Evolutionary conservation across 2,329 filamentous ascomycete genomes (phyloP).

Genomic region (Verticillium nonalfalfae): DNA sequence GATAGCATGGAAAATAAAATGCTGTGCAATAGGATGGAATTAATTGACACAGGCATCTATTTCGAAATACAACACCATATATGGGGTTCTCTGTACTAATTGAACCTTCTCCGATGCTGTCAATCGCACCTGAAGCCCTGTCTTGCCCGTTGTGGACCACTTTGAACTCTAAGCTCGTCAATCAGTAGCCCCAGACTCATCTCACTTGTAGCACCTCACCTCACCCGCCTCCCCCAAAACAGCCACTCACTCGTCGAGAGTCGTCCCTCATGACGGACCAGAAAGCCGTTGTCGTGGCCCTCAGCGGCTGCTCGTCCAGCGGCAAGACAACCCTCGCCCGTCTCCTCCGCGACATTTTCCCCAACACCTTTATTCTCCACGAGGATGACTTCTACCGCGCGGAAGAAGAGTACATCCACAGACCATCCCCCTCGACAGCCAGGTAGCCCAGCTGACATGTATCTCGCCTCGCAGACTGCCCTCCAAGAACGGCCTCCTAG

Average conservation of each 20-base stretch:
- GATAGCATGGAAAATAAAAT: too few species aligned
- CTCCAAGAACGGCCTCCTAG: conserved; percentile 55
- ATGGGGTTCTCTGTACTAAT: background rate
- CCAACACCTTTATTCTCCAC: conserved; percentile 75
- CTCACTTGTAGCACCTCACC: background rate
- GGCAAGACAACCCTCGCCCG: conserved; percentile 93
- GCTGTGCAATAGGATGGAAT: too few species aligned
- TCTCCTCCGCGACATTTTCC: conserved; percentile 76
- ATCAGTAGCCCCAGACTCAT: background rate
- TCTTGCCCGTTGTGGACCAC: background rate
- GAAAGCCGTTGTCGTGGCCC: conserved; percentile 62
- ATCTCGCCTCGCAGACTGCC: conserved; percentile 38
- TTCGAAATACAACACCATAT: background rate
- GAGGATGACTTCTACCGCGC: conserved; percentile 93
- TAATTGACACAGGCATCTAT: too few species aligned
- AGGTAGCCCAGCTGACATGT: too few species aligned
- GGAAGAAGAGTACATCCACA: conserved; percentile 56
- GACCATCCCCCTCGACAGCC: background rate
- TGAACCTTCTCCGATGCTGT: too few species aligned
- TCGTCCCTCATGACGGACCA: conserved; percentile 22
- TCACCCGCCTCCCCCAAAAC: background rate
- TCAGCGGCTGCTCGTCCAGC: conserved; percentile 86
- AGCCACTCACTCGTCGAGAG: background rate
- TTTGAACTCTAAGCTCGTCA: background rate
- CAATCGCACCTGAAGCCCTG: too few species aligned